Evolutionary conservation across 768 basidiomycete genomes (phyloP), one percentile per base, ranked within the genome.

Genomic region (Pleurotus eryngii): DNA sequence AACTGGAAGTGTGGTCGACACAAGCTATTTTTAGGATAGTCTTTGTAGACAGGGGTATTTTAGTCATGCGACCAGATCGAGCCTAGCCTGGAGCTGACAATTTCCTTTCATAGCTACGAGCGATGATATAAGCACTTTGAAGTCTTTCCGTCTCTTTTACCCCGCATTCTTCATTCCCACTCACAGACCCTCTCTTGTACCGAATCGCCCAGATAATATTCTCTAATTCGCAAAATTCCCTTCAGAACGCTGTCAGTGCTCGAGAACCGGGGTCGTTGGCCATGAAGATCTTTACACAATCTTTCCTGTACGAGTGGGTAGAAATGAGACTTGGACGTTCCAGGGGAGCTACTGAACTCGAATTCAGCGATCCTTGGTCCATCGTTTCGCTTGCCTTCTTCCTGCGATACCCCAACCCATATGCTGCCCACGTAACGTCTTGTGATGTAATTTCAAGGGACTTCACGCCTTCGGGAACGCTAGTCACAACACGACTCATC

Each of bases 361-460:
- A 14, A 38, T 14, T 5, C 64, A 95, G 94, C 80, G 92, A 97
- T 83, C 84, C 94, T 70, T 94, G 95, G 85, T 80, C 91, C 57
- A 95, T 91, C 63, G 91, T 96, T 58, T 86, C 95, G 17, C 80
- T 96, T 61, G 95, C 95, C 11, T 97, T 90, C 78, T 95, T 95
- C 69, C 77, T 97, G 58, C 89, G 95, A 61, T 98, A 97, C 72
- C 95, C 95, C 3, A 98, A 97, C 69, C 94, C 95, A 49, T 93
- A 92, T 66, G 92, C 95, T 5, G 79, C 90, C 38, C 95, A 98
- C 74, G 89, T 98, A 70, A 74, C 95, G 63, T 95, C 95, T 3
- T 95, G 93, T 79, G 95, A 98, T 76, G 94, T 98, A 66, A 85
- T 98, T 62, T 90, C 91, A 55, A 90, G 95, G 62, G 78, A 74